phyloP scores from a whole-genome alignment of 257 asterid species.

The Petunia axillaris region DNA sequence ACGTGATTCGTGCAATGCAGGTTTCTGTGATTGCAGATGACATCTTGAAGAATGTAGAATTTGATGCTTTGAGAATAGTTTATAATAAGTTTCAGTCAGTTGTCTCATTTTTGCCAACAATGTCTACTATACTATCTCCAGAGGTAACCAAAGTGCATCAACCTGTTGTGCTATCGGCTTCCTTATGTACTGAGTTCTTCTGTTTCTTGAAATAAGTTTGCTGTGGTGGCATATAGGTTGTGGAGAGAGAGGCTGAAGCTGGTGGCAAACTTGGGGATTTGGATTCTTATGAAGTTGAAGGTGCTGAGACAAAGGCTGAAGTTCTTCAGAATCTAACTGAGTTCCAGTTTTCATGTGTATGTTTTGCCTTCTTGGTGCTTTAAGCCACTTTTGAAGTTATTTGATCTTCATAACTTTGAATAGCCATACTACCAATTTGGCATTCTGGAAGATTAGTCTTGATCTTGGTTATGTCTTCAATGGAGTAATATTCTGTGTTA shows the following conservation, averaged over 20 bases:
- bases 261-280: conserved; percentile 89
- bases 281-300: conserved; percentile 87
- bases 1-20: conserved; percentile 40
- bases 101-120: too few relatives aligned
- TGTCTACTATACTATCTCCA: conserved; percentile 79
- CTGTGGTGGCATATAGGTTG: conserved; percentile 41
- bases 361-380: conserved; percentile 26
- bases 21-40: conserved; percentile 95
- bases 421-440: too few relatives aligned
- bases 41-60: not conserved
- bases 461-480: too few relatives aligned
- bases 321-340: conserved; percentile 88
- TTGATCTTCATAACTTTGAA: not conserved
- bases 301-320: conserved; percentile 90
- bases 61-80: too few relatives aligned
- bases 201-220: conserved; percentile 19
- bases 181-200: not conserved
- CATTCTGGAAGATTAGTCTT: too few relatives aligned
- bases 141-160: conserved; percentile 57
- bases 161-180: not conserved
- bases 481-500: not conserved
- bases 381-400: not conserved
- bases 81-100: too few relatives aligned
- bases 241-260: conserved; percentile 89
- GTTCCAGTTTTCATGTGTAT: conserved; percentile 88